Percentiles rank a stretch among this genome's conserved stretches.
Conservation (phyloP, 2,329 filamentous ascomycete genomes). For the Penicillium sumatraense region DNA sequence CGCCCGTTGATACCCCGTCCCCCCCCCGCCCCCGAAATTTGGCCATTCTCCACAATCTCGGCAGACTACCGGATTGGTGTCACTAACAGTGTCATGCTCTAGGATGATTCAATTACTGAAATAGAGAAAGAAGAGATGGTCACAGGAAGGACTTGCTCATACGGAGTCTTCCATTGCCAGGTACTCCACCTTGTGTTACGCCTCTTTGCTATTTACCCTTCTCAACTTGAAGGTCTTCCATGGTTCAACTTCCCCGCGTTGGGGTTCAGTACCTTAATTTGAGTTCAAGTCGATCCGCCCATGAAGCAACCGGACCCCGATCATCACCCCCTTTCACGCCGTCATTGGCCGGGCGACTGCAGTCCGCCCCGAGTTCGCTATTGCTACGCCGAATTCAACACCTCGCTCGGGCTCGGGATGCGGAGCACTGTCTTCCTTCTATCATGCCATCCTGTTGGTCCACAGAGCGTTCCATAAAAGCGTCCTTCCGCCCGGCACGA, state of each 20-base stretch:
- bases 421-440: conserved; percentile 30
- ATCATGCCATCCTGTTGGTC: conserved; percentile 17
- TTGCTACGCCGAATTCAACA: background rate
- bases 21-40: background rate
- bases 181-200: background rate
- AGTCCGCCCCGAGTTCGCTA: conserved; percentile 14
- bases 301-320: conserved; percentile 4
- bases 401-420: conserved; percentile 5
- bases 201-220: background rate
- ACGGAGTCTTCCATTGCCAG: background rate
- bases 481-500: background rate
- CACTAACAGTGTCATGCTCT: background rate
- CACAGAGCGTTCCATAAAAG: background rate
- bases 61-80: background rate
- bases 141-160: background rate
- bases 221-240: background rate
- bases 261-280: conserved; percentile 4
- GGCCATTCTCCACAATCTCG: background rate
- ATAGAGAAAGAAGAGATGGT: background rate
- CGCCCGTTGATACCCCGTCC: background rate
- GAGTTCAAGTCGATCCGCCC: conserved; percentile 8
- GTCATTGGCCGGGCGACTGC: conserved; percentile 22
- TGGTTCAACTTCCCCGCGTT: conserved; percentile 15
- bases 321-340: conserved; percentile 2
- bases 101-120: background rate